phyloP scores from a whole-genome alignment of 306 rosid species.

The Bauhinia variegata region DNA sequence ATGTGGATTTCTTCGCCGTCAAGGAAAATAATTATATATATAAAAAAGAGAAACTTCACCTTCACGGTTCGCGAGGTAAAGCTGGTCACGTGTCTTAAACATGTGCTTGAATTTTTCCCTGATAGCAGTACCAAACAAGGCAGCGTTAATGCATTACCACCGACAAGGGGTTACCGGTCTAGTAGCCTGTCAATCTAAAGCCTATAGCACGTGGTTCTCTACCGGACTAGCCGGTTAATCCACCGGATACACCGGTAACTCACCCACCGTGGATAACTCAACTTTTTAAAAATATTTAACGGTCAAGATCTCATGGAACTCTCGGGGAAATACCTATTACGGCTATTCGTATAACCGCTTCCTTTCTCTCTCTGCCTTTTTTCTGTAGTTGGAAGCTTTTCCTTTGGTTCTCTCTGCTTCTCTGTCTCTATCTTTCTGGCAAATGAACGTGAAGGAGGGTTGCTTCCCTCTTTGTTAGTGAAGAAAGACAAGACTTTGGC shows the following conservation, averaged over 20 bases:
- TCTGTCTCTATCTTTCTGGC: conserved; percentile 19
- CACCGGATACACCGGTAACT: conserved; percentile 48
- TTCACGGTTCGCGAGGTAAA: conserved; percentile 10
- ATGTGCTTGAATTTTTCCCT: conserved; percentile 44
- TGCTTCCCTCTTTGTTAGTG: conserved; percentile 20
- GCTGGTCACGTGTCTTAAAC: conserved; percentile 39
- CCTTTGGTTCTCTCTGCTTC: conserved; percentile 24
- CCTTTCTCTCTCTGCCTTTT: conserved; percentile 18
- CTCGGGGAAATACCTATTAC: background rate
- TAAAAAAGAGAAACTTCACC: no score
- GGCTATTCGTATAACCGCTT: no score
- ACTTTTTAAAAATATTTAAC: conserved; percentile 31
- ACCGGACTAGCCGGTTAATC: conserved; percentile 53
- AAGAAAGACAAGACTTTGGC: conserved; percentile 7
- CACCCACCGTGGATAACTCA: conserved; percentile 33
- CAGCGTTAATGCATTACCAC: conserved; percentile 24
- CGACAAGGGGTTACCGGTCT: conserved; percentile 35
- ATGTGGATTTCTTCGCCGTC: no score
- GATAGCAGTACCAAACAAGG: conserved; percentile 16
- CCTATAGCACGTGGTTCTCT: conserved; percentile 63
- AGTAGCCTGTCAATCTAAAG: background rate
- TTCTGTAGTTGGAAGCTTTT: conserved; percentile 39
- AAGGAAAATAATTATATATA: no score
- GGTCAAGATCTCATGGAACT: conserved; percentile 48
- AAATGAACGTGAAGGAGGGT: conserved; percentile 23